These are phyloP conservation scores for Penicillium alfredii DNA, from an alignment of 495 filamentous ascomycete genomes.

Conservation along the genomic window DNA sequence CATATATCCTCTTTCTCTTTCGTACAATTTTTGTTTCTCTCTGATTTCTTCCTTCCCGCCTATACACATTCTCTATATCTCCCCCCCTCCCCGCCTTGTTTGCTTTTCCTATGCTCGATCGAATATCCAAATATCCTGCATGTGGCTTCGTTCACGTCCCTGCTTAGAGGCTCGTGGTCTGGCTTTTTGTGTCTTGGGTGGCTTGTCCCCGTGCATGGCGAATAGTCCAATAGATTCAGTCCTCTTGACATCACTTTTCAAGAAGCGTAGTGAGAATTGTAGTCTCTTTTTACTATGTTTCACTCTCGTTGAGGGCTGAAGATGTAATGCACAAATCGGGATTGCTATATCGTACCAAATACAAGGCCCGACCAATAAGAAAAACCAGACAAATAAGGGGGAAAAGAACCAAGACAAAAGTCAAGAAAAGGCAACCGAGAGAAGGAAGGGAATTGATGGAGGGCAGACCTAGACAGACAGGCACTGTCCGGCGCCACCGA, in stretches of 20 bases:
- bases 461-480: slow-evolving; percentile 8
- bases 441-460: slow-evolving; percentile 1
- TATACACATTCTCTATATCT: slow-evolving; percentile 6
- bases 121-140: slow-evolving; percentile 17
- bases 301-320: background rate
- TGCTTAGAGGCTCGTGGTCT: background rate
- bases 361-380: slow-evolving; percentile 12
- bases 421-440: slow-evolving; percentile 5
- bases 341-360: slow-evolving; percentile 15
- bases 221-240: slow-evolving; percentile 18
- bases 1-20: slow-evolving; percentile 18
- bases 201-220: slow-evolving; percentile 10
- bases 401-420: slow-evolving; percentile 11
- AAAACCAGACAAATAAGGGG: too few relatives aligned
- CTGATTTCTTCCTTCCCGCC: slow-evolving; percentile 4
- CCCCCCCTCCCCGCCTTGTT: slow-evolving; percentile 4
- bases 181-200: background rate
- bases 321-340: slow-evolving; percentile 13
- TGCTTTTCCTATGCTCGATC: slow-evolving; percentile 11
- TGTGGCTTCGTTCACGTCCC: background rate
- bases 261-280: background rate
- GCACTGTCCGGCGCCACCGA: too few relatives aligned
- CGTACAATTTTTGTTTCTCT: slow-evolving; percentile 14
- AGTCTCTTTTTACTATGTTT: background rate
- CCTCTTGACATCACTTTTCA: slow-evolving; percentile 6